Evolutionary conservation across 176 grass and related monocot species (phyloP), one percentile per base, ranked within the genome.

Genomic region (Zoysia pacifica): DNA sequence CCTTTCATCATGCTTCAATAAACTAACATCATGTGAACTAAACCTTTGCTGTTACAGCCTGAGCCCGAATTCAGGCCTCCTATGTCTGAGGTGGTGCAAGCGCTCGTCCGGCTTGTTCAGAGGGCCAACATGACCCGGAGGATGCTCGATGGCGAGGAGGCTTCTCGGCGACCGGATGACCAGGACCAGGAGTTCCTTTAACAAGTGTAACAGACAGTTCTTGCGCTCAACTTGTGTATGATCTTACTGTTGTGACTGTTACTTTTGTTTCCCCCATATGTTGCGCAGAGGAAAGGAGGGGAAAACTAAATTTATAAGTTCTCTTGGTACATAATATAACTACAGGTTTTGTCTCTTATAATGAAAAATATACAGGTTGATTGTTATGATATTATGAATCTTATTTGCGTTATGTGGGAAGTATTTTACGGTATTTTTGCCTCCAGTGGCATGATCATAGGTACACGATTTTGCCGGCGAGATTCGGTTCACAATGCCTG

Each of bases 1-100:
- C 54, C n/a, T n/a, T n/a, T n/a, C n/a, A n/a, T n/a, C n/a, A n/a
- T n/a, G n/a, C n/a, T n/a, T 63, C 20, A 77, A 52, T 5, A n/a
- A 59, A 12, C 39, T 81, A 85, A 44, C 85, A 82, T 39, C 63
- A 79, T 85, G 8, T 51, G 28, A 79, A 58, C 46, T 58, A 62
- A 78, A 54, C 48, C 58, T 84, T 73, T 67, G 41, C 66, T 85
- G 36, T 37, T 78, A 38, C 93, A 97, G 93, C 85, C 93, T 37
- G 93, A 97, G 47, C 93, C 90, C 14, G 93, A 97, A 48, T 97
- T 97, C 81, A 93, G 93, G 78, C 93, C 93, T 16, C 93, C 93
- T 0, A 97, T 97, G 93, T 93, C 93, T 42, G 93, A 97, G 72
- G 93, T 97, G 48, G 93, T 97, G 70, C 93, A 97, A 79, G 87